Evolutionary conservation across 768 basidiomycete species (phyloP), one percentile per base, ranked within the genome.

Genomic region (Clitopilus passeckerianus): DNA sequence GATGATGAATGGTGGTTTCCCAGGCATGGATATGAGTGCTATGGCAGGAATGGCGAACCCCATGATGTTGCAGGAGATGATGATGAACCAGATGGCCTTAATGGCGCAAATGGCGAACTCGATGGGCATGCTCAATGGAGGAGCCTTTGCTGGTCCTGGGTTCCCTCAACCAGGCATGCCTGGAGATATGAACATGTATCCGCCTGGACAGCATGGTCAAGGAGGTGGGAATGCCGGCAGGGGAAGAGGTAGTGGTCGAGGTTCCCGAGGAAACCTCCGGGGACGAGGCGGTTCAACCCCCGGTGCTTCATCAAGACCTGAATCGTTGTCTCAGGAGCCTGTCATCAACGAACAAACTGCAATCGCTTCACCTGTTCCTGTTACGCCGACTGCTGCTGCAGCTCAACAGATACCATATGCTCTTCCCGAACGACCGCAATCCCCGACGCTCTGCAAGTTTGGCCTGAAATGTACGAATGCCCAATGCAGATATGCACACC

Each of bases 371-470:
- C 68, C 72, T 20, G 60, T 65, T n/a, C 69, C 73, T 37, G 59
- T 64, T 35, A 60, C 60, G 6, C 60, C 67, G 24, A 54, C 58
- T 15, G 61, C 62, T 55, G 58, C 66, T 43, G 52, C 61, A 54
- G 73, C 27, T 64, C 70, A 34, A 72, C 72, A 61, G 78, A 77
- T 55, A 68, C 75, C 54, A 2, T 90, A 85, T 66, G 79, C 78
- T 3, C 68, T 85, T 16, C 89, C 89, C n/a, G 86, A 89, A 61
- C 82, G 92, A 33, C 92, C 91, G 1, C 88, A 89, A 65, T 92
- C 92, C 1, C 92, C 92, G 0, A 92, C 90, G 0, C 79, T 99
- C 20, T 99, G 97, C 85, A 97, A 97, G 75, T 98, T 91, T 64
- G 86, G 83, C 10, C 79, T 89, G 22, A 96, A 95, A 64, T 99